These are phyloP conservation scores for Straminergon stramineum DNA, from an alignment of 225 moss, liverwort and hornwort species.

Conservation along the genomic window DNA sequence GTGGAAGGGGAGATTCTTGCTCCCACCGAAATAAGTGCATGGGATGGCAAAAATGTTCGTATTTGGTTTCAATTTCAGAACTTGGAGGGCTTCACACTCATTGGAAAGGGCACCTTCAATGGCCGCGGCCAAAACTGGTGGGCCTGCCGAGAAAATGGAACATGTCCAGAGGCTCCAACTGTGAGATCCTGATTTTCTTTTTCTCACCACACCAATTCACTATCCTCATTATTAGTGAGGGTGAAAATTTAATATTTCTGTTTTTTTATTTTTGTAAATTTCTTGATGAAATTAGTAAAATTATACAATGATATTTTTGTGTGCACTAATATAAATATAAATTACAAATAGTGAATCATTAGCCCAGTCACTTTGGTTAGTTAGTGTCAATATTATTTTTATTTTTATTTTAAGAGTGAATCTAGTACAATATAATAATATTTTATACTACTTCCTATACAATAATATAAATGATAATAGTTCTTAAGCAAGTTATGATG, in stretches of 20 bases:
- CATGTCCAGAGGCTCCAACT: constrained; percentile 14
- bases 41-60: not conserved
- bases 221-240: not conserved
- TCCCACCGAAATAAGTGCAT: constrained; percentile 32
- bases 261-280: not conserved
- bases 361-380: fast-evolving
- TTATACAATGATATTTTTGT: not conserved
- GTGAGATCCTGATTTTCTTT: not conserved
- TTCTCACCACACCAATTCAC: fast-evolving
- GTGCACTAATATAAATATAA: not conserved
- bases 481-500: too few species aligned
- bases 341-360: not conserved
- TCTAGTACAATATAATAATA: too few species aligned
- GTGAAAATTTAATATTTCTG: fast-evolving
- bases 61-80: constrained; percentile 49
- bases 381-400: not conserved
- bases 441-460: too few species aligned
- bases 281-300: not conserved
- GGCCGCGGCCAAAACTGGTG: constrained; percentile 74
- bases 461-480: too few species aligned
- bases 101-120: constrained; percentile 51
- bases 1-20: constrained; percentile 58
- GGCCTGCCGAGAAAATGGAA: constrained; percentile 14
- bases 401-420: not conserved
- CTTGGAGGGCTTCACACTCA: constrained; percentile 27